Conservation (phyloP, 2,329 filamentous ascomycete genomes). For the Dactylellina parvicollis region DNA sequence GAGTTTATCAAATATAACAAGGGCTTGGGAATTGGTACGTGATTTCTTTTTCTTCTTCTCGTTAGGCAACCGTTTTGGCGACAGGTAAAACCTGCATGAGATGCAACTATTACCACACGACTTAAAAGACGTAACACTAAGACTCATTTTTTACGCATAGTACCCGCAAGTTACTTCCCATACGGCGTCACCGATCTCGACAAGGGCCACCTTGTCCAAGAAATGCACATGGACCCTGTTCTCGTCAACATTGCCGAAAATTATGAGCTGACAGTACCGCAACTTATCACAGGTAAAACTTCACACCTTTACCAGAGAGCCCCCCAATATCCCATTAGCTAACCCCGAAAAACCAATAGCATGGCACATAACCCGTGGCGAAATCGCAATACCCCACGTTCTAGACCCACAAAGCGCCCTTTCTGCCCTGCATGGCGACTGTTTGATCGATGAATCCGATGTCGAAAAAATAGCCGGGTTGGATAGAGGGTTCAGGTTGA, state of each 20-base stretch:
- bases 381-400: constrained; percentile 5
- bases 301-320: background rate
- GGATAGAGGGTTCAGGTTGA: constrained; percentile 3
- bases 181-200: background rate
- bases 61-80: too few species aligned
- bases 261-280: background rate
- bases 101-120: too few species aligned
- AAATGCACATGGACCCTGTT: constrained; percentile 15
- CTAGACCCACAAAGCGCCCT: background rate
- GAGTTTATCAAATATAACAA: constrained; percentile 40
- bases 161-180: background rate
- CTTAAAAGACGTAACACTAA: background rate
- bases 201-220: background rate
- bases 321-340: too few species aligned
- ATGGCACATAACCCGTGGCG: constrained; percentile 26
- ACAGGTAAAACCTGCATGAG: too few species aligned
- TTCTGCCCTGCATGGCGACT: background rate
- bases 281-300: constrained; percentile 10
- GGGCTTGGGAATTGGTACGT: constrained; percentile 27
- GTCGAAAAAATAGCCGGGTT: constrained; percentile 15
- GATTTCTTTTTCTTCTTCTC: too few species aligned
- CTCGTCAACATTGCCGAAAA: constrained; percentile 26
- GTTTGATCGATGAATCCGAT: constrained; percentile 15
- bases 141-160: background rate
- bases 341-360: too few species aligned